These are phyloP conservation scores for Neonectria coccinea DNA, from an alignment of 2,329 filamentous ascomycete genomes.

Conservation along the genomic window DNA sequence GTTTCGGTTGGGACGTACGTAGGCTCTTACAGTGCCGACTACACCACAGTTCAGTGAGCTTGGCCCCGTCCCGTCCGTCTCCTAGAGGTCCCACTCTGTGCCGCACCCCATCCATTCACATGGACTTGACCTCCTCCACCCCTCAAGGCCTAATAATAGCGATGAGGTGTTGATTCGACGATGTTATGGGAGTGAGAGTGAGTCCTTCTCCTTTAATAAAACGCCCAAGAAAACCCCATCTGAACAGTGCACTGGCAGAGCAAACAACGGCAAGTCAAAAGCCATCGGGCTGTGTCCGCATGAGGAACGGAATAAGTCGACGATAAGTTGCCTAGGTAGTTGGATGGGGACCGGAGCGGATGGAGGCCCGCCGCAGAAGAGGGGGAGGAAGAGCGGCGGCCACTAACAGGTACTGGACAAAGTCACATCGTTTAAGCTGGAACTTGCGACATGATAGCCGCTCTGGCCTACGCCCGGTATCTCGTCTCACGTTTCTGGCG, in stretches of 20 bases:
- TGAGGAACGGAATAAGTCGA: background rate
- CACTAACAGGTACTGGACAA: constrained; percentile 11
- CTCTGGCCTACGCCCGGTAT: constrained; percentile 8
- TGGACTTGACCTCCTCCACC: background rate
- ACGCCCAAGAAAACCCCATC: background rate
- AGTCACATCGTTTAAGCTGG: constrained; percentile 9
- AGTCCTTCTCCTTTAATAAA: background rate
- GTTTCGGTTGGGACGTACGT: constrained; percentile 10
- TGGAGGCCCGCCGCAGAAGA: constrained; percentile 3
- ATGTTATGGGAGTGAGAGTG: background rate
- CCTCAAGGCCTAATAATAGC: background rate
- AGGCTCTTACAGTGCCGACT: constrained; percentile 25
- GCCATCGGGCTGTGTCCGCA: background rate
- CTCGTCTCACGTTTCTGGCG: constrained; percentile 21
- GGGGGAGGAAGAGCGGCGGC: background rate
- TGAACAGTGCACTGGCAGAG: background rate
- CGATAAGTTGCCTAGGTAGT: too few relatives aligned
- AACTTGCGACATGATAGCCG: constrained; percentile 13
- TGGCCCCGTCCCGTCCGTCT: constrained; percentile 4
- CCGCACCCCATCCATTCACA: constrained; percentile 7
- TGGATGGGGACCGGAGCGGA: background rate
- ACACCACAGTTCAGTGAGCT: constrained; percentile 10
- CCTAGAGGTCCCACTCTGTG: constrained; percentile 15
- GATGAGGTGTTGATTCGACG: background rate
- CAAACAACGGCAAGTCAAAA: background rate